Base-by-base conservation (phyloP, 495 filamentous ascomycete genomes). In the Platismatia glauca region DNA sequence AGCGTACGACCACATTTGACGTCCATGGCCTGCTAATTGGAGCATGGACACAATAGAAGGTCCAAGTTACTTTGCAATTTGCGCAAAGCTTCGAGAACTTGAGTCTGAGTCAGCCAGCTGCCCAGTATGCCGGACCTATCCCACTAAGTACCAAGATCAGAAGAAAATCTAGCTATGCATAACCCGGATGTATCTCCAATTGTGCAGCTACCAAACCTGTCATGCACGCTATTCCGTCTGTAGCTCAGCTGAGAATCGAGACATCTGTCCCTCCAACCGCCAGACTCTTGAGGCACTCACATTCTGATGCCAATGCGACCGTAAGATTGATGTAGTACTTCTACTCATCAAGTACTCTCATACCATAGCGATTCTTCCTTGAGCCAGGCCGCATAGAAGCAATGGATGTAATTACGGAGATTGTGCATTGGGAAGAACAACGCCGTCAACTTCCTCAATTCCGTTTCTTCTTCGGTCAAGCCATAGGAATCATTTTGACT, bases 51-150 rank as follows among this genome's bases (percentile, higher is more conserved):
- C 34, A 29, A 9, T 46, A 60, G 22, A 61, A 67, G 39, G 52
- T 67, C 33, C 64, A 63, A 27, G 60, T 67, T 55, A 61, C 57
- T 31, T 56, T 67, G 33, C 56, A 60, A 29, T 56, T 53, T 46
- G 35, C 22, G 44, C 65, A 63, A n/a, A 38, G 12, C 34, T n/a
- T 31, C 41, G 65, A 37, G 46, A 16, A 57, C 22, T 37, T 67
- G 8, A 35, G 31, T 11, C 27, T 60, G 16, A 37, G 55, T 41
- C 43, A 67, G 56, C 64, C 64, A 38, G 61, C 61, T 50, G 13
- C 57, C 11, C 65, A 56, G 20, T 67, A 41, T 33, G 46, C 43
- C 29, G 65, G 37, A 20, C 55, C 57, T 31, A 33, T 63, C 18
- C 44, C 61, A 15, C 53, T 48, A 22, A 39, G 34, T 24, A 33